These are phyloP conservation scores for Coniochaeta sp. DNA, from an alignment of 2,329 filamentous ascomycete species.

Conservation along the genomic window DNA sequence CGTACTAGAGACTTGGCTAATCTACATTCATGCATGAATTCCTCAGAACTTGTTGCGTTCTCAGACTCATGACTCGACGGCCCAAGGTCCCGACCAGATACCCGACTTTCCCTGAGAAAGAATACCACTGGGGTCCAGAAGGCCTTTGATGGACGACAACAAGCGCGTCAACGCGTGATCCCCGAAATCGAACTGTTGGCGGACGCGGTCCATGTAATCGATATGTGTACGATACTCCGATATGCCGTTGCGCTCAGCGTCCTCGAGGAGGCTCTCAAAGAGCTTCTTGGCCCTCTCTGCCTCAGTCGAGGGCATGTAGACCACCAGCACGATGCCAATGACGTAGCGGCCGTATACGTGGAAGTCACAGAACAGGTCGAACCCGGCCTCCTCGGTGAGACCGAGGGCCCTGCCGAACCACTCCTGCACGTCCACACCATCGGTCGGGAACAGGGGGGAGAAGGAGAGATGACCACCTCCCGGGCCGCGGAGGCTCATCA, in stretches of 20 bases:
- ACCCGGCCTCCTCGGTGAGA: background rate
- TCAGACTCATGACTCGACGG: background rate
- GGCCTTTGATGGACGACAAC: background rate
- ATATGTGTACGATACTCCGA: conserved; percentile 5
- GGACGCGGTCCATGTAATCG: conserved; percentile 1
- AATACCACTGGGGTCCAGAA: background rate
- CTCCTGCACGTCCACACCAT: conserved; percentile 2
- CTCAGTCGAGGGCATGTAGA: conserved; percentile 1
- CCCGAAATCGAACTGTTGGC: background rate
- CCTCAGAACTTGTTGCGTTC: too few relatives aligned
- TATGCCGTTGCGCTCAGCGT: background rate
- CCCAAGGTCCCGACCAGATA: background rate
- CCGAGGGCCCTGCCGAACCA: conserved; percentile 2
- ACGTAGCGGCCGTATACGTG: conserved; percentile 10
- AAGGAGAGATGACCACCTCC: conserved; percentile 3
- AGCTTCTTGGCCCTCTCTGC: background rate
- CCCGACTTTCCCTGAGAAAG: background rate
- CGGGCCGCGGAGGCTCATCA: background rate
- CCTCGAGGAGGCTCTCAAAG: conserved; percentile 1
- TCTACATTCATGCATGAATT: too few relatives aligned
- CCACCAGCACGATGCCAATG: conserved; percentile 5
- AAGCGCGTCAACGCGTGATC: background rate
- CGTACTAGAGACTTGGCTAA: too few relatives aligned
- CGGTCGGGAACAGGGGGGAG: conserved; percentile 1
- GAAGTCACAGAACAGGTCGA: conserved; percentile 9